Conservation (phyloP, 2,329 filamentous ascomycete species). For the Chalaropsis ovoidea region DNA sequence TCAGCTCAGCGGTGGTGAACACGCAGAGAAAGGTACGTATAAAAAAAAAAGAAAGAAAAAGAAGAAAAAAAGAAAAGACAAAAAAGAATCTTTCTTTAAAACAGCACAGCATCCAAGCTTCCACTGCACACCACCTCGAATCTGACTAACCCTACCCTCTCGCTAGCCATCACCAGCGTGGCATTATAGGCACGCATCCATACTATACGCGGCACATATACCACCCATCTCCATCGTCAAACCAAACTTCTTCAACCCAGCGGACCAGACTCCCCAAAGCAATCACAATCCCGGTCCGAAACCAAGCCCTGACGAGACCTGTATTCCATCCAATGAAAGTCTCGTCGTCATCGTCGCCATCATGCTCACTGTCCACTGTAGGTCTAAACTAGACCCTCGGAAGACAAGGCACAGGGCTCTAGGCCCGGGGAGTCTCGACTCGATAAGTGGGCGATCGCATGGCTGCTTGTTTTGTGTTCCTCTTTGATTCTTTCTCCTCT, state of each 20-base stretch:
- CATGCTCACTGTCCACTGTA: too few species aligned
- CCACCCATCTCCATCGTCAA: neutral
- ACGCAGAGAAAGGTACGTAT: neutral
- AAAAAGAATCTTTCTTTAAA: too few species aligned
- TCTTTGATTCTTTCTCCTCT: neutral
- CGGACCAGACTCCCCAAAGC: neutral
- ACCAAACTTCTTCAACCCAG: neutral
- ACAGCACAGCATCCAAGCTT: too few species aligned
- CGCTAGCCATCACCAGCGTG: neutral
- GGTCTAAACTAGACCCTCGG: too few species aligned
- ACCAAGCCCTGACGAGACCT: neutral
- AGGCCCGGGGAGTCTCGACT: too few species aligned
- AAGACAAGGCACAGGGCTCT: too few species aligned
- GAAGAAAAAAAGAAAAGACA: neutral
- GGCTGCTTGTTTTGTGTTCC: neutral
- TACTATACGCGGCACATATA: neutral
- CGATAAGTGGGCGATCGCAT: too few species aligned
- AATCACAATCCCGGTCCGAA: neutral
- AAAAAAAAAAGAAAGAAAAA: neutral
- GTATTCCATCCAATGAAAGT: constrained; percentile 1
- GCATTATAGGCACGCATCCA: neutral
- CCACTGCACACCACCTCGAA: too few species aligned
- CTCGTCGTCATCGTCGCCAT: too few species aligned
- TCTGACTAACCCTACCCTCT: neutral
- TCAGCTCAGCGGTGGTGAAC: neutral